A percentile compares a stretch with the other conserved stretches of the same genome.
phyloP scores from a whole-genome alignment of 257 asterid genomes.

The Penstemon barbatus region DNA sequence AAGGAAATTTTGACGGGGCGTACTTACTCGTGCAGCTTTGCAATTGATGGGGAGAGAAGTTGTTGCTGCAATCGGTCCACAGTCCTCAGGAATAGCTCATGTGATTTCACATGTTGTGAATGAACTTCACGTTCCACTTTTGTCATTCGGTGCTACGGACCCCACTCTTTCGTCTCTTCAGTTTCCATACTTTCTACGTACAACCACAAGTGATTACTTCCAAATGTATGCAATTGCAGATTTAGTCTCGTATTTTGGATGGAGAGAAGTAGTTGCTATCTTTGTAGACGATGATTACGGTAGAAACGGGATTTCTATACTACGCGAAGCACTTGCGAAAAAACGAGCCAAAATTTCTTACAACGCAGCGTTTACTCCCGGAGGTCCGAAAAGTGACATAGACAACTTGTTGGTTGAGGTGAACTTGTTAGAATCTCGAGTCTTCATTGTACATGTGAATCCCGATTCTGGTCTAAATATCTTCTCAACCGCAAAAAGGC shows the following conservation, averaged over 20 bases:
- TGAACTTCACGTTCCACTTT: slow-evolving; percentile 69
- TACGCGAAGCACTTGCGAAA: slow-evolving; percentile 60
- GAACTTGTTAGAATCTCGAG: slow-evolving; percentile 63
- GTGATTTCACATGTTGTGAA: slow-evolving; percentile 53
- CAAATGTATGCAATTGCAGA: slow-evolving; percentile 77
- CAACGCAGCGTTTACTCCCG: slow-evolving; percentile 63
- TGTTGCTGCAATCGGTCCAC: slow-evolving; percentile 70
- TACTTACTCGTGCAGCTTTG: slow-evolving; percentile 51
- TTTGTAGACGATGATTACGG: slow-evolving; percentile 74
- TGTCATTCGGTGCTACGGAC: slow-evolving; percentile 71
- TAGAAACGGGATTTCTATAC: slow-evolving; percentile 59
- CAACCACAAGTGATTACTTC: slow-evolving; percentile 47
- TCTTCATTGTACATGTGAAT: slow-evolving; percentile 67
- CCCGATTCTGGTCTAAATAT: slow-evolving; percentile 65
- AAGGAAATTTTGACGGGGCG: slow-evolving; percentile 35
- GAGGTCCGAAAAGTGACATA: slow-evolving; percentile 45
- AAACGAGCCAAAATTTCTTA: slow-evolving; percentile 63
- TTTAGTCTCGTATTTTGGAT: slow-evolving; percentile 50
- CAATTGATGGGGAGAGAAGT: slow-evolving; percentile 54
- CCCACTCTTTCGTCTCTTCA: slow-evolving; percentile 73
- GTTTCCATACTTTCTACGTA: slow-evolving; percentile 58
- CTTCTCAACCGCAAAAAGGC: slow-evolving; percentile 50
- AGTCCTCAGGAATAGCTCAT: slow-evolving; percentile 72
- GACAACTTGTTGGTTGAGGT: slow-evolving; percentile 45
- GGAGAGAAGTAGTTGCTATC: slow-evolving; percentile 66